Base-by-base conservation (phyloP, 2,329 filamentous ascomycete species). In the Chaetothyriales sp. region DNA sequence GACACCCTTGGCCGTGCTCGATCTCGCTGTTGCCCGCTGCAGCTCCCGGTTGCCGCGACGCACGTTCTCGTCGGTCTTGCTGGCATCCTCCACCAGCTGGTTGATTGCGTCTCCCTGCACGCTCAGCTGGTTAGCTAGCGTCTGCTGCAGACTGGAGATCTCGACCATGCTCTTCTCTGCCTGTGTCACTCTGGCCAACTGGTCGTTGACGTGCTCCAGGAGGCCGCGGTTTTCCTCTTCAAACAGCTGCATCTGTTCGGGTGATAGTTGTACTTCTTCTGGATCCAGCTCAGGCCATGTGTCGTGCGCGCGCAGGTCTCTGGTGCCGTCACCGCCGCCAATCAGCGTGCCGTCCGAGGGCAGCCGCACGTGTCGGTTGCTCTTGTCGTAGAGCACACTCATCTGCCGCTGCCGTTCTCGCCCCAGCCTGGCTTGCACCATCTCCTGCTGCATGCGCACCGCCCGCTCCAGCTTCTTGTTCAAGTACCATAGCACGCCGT, bases 221-320 rank as follows among this genome's bases (percentile, higher is more conserved):
- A 98, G 88, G 56, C 86, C 82, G 66, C 88, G 82, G 64, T 96
- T 95, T 63, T 93, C 89, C 67, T 87, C 79, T 59, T 90, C 89
- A 69, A 98, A 96, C 64, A 95, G 78, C 65, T 95, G 90, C 49
- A 92, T 72, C 67, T 96, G 90, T 63, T 95, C 88, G 19, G 81
- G 75, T 18, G 84, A 86, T 54, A 95, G 71, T n/a, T n/a, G n/a
- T 55, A 81, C 77, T 5, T 65, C 8, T 15, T 15, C 32, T 15
- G 10, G 10, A 4, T 39, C 32, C 5, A 15, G 32, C 32, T 39
- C 10, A 32, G 32, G 32, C 32, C 32, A 60, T 19, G 52, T 56
- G 49, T 60, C 58, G 48, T 55, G 53, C 5, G 50, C 56, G 43
- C 57, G 48, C 25, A 58, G 47, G 47, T 60, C 58, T 26, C 50